Percentiles rank a stretch among this genome's conserved stretches.
Conservation (phyloP, 768 basidiomycete genomes). For the Nevesoporus exiguus region DNA sequence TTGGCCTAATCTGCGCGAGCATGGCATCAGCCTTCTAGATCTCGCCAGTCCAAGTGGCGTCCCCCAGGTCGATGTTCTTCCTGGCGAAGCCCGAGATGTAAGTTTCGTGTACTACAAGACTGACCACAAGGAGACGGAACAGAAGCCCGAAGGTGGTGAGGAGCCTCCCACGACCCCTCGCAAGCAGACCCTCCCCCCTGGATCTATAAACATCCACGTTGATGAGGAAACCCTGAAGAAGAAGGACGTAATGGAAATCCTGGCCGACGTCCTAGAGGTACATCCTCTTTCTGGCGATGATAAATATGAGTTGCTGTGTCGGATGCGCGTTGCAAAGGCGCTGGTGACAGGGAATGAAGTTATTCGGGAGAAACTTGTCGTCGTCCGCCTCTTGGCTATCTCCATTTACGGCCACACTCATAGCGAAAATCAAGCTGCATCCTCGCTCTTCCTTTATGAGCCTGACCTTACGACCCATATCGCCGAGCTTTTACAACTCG, state of each 20-base stretch:
- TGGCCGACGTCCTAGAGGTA: constrained; percentile 67
- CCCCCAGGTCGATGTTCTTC: constrained; percentile 57
- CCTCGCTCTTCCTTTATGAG: constrained; percentile 88
- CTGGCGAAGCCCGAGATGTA: constrained; percentile 72
- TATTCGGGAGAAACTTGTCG: constrained; percentile 76
- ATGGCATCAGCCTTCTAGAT: constrained; percentile 72
- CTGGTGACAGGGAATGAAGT: constrained; percentile 54
- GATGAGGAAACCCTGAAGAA: constrained; percentile 56
- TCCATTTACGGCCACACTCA: constrained; percentile 91
- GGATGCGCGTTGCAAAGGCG: constrained; percentile 75
- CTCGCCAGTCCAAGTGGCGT: constrained; percentile 56
- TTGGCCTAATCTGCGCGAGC: constrained; percentile 80
- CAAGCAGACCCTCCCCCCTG: constrained; percentile 41
- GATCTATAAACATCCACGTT: constrained; percentile 60
- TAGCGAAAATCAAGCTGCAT: constrained; percentile 70
- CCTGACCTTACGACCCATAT: constrained; percentile 88
- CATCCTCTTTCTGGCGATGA: constrained; percentile 75
- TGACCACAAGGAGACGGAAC: constrained; percentile 46
- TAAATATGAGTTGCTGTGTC: constrained; percentile 84
- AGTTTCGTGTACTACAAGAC: constrained; percentile 79
- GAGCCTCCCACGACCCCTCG: constrained; percentile 49
- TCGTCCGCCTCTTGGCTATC: constrained; percentile 79
- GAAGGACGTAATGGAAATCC: constrained; percentile 69
- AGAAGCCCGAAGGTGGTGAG: constrained; percentile 40
- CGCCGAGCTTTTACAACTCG: constrained; percentile 84